Base-by-base conservation (phyloP, 768 basidiomycete genomes). In the Kwoniella dejecticola region DNA sequence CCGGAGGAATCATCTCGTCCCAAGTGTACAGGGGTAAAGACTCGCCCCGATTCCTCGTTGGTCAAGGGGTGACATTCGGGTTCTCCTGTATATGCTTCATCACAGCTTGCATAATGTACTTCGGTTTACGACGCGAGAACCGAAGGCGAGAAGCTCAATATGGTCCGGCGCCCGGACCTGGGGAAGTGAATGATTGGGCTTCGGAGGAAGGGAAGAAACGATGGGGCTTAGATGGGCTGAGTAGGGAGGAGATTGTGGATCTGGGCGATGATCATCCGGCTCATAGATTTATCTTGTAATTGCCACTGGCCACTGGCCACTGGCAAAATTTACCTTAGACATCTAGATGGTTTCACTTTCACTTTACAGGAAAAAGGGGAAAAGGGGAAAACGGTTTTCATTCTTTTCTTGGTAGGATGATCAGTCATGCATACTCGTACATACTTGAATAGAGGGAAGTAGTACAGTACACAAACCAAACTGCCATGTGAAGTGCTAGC, bases 1-100 rank as follows among this genome's bases (percentile, higher is more conserved):
- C 69, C 7, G 77, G 77, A 8, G 79, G 79, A 40, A 79, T 79
- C 68, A 66, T 77, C 44, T 64, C 75, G 0, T 71, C 70, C 17
- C 72, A 75, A 55, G 74, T 73, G 3, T 79, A 79, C 67, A 65
- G 77, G 45, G 62, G 59, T 27, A 56, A 66, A 46, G 72, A 77
- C 53, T 53, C 74, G 0, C 79, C 79, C 2, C 27, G 64, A 19
- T 74, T 62, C 65, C 52, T 70, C n/a, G 62, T 69, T n/a, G 79
- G 76, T 6, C 79, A 79, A 62, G 77, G 64, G 17, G 70, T 72
- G 31, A 75, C 76, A 1, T 68, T 78, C 21, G 79, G 60, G 15
- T 79, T 79, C 59, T 54, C 58, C 33, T 57, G 50, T 47, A 64
- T 77, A 53, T 68, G 68, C 54, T 65, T 75, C 27, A 55, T 74